Base-by-base conservation (phyloP, 2,329 filamentous ascomycete genomes). In the Pestalotiopsis sp. region DNA sequence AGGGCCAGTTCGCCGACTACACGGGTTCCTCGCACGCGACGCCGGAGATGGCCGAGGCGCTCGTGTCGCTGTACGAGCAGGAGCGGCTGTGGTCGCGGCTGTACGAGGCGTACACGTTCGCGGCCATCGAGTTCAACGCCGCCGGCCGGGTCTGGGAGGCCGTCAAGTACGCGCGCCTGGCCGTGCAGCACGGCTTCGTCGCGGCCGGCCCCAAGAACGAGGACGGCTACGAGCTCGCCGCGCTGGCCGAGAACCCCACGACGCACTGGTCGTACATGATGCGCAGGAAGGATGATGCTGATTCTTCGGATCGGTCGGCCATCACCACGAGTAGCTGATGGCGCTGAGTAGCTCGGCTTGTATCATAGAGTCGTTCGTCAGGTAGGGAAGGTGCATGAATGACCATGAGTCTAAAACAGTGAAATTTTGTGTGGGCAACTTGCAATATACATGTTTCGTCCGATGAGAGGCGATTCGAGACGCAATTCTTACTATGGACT, bases 221-320 rank as follows among this genome's bases (percentile, higher is more conserved):
- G 31, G 79, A 81, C 67, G 74, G 80, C 25, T 7, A 68, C 25
- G 79, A 80, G 68, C 79, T 82, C 79, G 63, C 64, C 65, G 71
- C 67, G 70, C 70, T 82, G 62, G 78, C 73, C 0, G 70, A 72
- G 20, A 76, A 82, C 68, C 80, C 80, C 7, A 78, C 76, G 79
- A 68, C 62, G 17, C 81, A 82, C 73, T 81, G 80, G 80, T 82
- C 78, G 70, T 82, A 79, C 80, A 77, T 78, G 78, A 67, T 77
- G 69, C 72, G 78, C 71, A 76, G 73, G 27, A 62, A 62, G 27
- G 59, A 62, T 20, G 27, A 17, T 4, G 7, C n/a, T 20, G 45
- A 11, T 11, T 52, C 45, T 20, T 17, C 20, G n/a, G 27, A 39
- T 4, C 27, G 20, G 27, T n/a, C 59, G 6, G n/a, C 27, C 31